Evolutionary conservation across 345 rosid genomes (phyloP), one percentile per base, ranked within the genome.

Genomic region (Sonneratia alba): DNA sequence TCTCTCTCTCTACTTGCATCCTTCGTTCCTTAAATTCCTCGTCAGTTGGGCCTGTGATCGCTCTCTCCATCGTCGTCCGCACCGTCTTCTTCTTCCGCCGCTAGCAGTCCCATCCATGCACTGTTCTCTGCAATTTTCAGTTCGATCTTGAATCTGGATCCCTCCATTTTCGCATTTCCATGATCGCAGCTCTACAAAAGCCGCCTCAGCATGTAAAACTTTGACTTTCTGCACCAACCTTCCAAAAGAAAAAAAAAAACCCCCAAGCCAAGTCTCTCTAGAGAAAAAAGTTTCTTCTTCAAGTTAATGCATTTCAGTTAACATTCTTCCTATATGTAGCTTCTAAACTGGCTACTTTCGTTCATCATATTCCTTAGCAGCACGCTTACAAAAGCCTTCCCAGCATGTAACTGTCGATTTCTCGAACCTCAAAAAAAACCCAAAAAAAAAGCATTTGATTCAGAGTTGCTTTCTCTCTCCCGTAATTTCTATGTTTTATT

Each of bases 361-460:
- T 53, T 24, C 70, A 51, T 63, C 55, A 51, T 45, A 49, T 80
- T 84, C 88, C 88, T 70, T 89, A 87, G 83, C 32, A 47, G n/a
- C 40, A 81, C 77, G 10, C 77, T 80, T 80, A 87, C 83, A 85
- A 89, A 89, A 87, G 37, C 81, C 78, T 77, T 34, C 72, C 45
- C 75, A 89, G 77, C 73, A 87, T 87, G 91, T 87, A 87, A 85
- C 6, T 75, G 61, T 68, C 24, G 57, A 62, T 59, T 38, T 27
- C 32, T 56, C n/a, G 4, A 11, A 66, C 45, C 67, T 6, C 3
- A 69, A 71, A 77, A 75, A 71, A 77, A 73, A 49, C 66, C 34
- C 11, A 10, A 42, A 71, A 69, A 80, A 80, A 83, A 76, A 57
- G 42, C 71, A 56, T 42, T 14, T 65, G n/a, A 4, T 69, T 66